Base-by-base conservation (phyloP, 306 rosid genomes). In the Geum urbanum region DNA sequence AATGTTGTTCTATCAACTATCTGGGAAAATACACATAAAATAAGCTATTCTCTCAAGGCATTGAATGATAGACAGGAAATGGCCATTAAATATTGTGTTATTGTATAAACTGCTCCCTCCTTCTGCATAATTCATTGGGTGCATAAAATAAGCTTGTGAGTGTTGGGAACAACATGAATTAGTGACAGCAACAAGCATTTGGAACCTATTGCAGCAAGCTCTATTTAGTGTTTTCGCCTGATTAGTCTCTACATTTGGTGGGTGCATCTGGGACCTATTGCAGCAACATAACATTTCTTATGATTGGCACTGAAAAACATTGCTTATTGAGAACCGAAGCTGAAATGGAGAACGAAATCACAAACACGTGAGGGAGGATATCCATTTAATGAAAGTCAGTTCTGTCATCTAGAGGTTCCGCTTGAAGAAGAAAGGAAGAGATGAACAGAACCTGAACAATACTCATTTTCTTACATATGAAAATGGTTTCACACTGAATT, bases 111-210 rank as follows among this genome's bases (percentile, higher is more conserved):
- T 39, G 4, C 52, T 52, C 8, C 39, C n/a, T 19, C 62, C 49
- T 52, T 6, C 22, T 39, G 50, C 53, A 44, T 14, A 69, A 20
- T 69, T 39, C 24, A 69, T 3, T 22, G 63, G 51, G 73, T 57
- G 40, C 39, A 13, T 19, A 39, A 3, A 53, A 20, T 40, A 18
- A 52, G 40, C 40, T 14, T 40, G 40, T 9, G 22, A 4, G 20
- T 48, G 32, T 32, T 56, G 55, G 41, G 16, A 69, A 54, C 64
- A 40, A 69, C 53, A 22, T n/a, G 49, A 8, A 15, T 57, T n/a
- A 66, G 58, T 66, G 46, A 22, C 48, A 48, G 16, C 58, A 27
- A 45, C 43, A 41, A 9, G 46, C 9, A 32, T 32, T 27, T 49
- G 27, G 45, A 49, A 49, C 32, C 46, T 7, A 49, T n/a, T 15